Evolutionary conservation across 345 rosid genomes (phyloP).

Genomic region (Linum tenue): DNA sequence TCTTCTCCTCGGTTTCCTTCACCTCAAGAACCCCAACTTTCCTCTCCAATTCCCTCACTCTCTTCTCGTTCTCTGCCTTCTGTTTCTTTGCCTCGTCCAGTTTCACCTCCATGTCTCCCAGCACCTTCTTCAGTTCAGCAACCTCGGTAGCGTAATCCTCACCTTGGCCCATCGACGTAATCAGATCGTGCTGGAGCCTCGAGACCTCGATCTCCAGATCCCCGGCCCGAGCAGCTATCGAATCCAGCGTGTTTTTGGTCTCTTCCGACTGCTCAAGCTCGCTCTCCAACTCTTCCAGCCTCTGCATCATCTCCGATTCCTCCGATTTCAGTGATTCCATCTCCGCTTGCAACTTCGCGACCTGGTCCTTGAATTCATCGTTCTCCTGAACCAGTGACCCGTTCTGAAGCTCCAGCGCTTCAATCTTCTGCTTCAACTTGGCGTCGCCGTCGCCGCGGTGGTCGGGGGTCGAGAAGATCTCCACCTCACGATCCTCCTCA

Average conservation of each 20-base stretch:
- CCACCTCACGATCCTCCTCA: constrained; percentile 9
- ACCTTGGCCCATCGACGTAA: constrained; percentile 31
- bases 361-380: constrained; percentile 27
- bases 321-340: constrained; percentile 30
- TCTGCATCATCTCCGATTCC: constrained; percentile 33
- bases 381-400: constrained; percentile 30
- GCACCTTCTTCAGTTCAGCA: constrained; percentile 7
- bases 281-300: constrained; percentile 29
- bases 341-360: constrained; percentile 25
- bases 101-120: constrained; percentile 28
- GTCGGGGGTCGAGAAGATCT: constrained; percentile 12
- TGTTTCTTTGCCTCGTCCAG: constrained; percentile 41
- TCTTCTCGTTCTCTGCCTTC: constrained; percentile 48
- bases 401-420: constrained; percentile 44
- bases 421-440: constrained; percentile 28
- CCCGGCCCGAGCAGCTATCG: constrained; percentile 39
- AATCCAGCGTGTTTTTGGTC: constrained; percentile 37
- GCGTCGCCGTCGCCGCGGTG: constrained; percentile 25
- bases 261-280: constrained; percentile 48
- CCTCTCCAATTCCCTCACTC: constrained; percentile 60
- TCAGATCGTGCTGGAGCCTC: constrained; percentile 57
- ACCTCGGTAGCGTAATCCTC: constrained; percentile 41
- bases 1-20: constrained; percentile 22
- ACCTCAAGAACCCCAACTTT: constrained; percentile 47
- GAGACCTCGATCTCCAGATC: constrained; percentile 55